Conservation (phyloP, 371 early-diverging fungal genomes). For the Apophysomyces sp. region DNA sequence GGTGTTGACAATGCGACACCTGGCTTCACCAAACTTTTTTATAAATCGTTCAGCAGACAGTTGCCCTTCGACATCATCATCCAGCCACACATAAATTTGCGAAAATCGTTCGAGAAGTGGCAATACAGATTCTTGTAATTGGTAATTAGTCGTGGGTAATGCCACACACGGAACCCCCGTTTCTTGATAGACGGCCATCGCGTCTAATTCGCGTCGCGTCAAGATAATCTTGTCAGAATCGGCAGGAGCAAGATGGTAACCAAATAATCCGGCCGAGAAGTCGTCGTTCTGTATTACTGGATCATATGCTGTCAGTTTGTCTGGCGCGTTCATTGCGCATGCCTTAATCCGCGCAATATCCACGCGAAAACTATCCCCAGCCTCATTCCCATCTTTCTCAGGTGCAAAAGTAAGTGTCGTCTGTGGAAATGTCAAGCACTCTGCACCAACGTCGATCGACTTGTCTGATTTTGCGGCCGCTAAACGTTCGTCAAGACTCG, state of each 20-base stretch:
- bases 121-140: slow-evolving; percentile 62
- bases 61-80: slow-evolving; percentile 67
- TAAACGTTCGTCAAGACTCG: slow-evolving; percentile 10
- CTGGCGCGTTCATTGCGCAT: slow-evolving; percentile 17
- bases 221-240: slow-evolving; percentile 49
- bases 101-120: slow-evolving; percentile 64
- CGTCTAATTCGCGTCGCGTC: slow-evolving; percentile 65
- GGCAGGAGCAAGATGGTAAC: slow-evolving; percentile 54
- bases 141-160: slow-evolving; percentile 55
- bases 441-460: not conserved
- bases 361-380: slow-evolving; percentile 10
- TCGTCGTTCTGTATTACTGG: slow-evolving; percentile 22
- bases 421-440: slow-evolving; percentile 47
- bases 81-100: slow-evolving; percentile 70
- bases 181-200: slow-evolving; percentile 70
- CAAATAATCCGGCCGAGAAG: slow-evolving; percentile 56
- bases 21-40: slow-evolving; percentile 62
- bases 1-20: slow-evolving; percentile 56
- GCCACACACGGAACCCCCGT: slow-evolving; percentile 64
- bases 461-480: slow-evolving; percentile 4
- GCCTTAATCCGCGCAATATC: slow-evolving; percentile 41
- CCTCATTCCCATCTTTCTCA: not conserved
- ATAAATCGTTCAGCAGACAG: slow-evolving; percentile 60
- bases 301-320: slow-evolving; percentile 17
- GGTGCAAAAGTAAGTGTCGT: slow-evolving; percentile 24